These are phyloP conservation scores for Orobanche coerulescens DNA, from an alignment of 257 asterid species.

Conservation along the genomic window DNA sequence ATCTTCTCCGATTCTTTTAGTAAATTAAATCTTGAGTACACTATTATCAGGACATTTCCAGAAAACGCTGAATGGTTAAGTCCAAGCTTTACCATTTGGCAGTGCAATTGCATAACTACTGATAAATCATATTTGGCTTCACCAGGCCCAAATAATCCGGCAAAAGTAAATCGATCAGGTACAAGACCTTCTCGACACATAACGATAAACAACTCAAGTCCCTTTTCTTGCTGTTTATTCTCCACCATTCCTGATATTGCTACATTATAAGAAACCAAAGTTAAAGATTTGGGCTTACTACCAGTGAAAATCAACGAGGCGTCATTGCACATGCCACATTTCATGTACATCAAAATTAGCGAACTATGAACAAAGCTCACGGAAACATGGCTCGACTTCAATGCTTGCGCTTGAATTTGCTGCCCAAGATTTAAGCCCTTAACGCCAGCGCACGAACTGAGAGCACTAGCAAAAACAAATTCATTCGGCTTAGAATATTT, in stretches of 20 bases:
- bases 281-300: slow-evolving; percentile 14
- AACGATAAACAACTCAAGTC: slow-evolving; percentile 43
- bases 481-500: slow-evolving; percentile 46
- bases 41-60: slow-evolving; percentile 46
- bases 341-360: slow-evolving; percentile 61
- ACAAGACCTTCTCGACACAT: slow-evolving; percentile 40
- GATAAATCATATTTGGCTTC: slow-evolving; percentile 28
- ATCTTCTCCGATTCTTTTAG: slow-evolving; percentile 40
- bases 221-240: slow-evolving; percentile 37
- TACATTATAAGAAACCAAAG: slow-evolving; percentile 50
- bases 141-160: slow-evolving; percentile 48
- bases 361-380: slow-evolving; percentile 56
- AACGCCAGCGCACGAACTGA: slow-evolving; percentile 57
- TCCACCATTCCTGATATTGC: slow-evolving; percentile 59
- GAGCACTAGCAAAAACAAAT: slow-evolving; percentile 48
- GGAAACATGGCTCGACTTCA: slow-evolving; percentile 36
- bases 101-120: slow-evolving; percentile 45
- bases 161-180: slow-evolving; percentile 70
- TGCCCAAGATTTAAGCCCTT: slow-evolving; percentile 41
- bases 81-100: slow-evolving; percentile 49
- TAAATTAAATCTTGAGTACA: slow-evolving; percentile 45
- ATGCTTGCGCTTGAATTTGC: slow-evolving; percentile 54
- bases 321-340: slow-evolving; percentile 43
- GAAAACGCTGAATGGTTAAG: slow-evolving; percentile 42
- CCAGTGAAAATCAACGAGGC: slow-evolving; percentile 39